These are phyloP conservation scores for Neurospora discreta DNA, from an alignment of 495 filamentous ascomycete species.

Conservation along the genomic window DNA sequence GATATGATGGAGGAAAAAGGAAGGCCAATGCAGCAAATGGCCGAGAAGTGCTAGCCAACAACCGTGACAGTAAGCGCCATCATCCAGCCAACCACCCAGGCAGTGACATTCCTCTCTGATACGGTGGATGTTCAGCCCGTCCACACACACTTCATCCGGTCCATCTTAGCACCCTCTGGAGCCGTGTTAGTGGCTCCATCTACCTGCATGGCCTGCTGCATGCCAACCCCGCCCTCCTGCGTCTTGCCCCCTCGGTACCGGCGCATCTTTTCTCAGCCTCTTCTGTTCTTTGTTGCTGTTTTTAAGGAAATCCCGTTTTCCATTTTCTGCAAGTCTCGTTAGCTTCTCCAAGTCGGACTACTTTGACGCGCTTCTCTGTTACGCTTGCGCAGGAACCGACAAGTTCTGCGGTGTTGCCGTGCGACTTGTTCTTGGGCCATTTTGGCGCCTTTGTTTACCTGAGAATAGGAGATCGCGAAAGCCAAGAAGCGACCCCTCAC, in stretches of 20 bases:
- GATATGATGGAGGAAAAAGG: not conserved
- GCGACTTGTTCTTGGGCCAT: not conserved
- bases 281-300: not conserved
- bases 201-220: not conserved
- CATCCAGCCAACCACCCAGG: not conserved
- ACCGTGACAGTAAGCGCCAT: not conserved
- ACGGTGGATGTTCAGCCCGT: not conserved
- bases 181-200: not conserved
- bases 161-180: not conserved
- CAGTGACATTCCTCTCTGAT: not conserved
- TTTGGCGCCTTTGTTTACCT: not conserved
- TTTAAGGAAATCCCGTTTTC: not conserved
- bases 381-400: not conserved
- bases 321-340: not conserved
- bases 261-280: not conserved
- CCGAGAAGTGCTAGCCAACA: not conserved
- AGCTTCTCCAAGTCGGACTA: not conserved
- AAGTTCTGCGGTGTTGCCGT: not conserved
- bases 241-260: not conserved
- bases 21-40: not conserved
- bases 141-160: not conserved
- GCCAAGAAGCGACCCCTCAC: constrained; percentile 1
- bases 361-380: not conserved
- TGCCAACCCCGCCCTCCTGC: not conserved
- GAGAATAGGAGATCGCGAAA: not conserved